Conservation (phyloP, 2,329 filamentous ascomycete genomes). For the Chaetomium sp. region DNA sequence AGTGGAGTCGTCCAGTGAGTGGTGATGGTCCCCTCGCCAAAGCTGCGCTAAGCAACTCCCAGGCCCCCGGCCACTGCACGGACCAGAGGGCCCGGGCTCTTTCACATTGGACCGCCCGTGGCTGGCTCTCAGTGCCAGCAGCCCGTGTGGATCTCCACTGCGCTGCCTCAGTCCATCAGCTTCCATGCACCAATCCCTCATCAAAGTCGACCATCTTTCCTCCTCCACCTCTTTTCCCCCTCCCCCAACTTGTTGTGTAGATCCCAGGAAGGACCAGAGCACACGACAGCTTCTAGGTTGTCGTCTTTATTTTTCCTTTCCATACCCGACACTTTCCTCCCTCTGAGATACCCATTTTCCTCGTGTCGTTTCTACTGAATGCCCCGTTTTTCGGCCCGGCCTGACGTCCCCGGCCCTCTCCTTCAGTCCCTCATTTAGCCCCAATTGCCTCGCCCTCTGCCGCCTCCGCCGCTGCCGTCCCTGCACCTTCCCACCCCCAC, state of each 20-base stretch:
- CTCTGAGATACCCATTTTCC: conserved; percentile 49
- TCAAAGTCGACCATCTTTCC: conserved; percentile 28
- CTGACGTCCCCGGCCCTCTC: conserved; percentile 33
- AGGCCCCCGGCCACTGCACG: conserved; percentile 23
- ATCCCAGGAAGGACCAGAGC: conserved; percentile 36
- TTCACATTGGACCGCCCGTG: conserved; percentile 21
- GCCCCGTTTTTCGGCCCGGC: conserved; percentile 28
- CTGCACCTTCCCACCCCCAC: conserved; percentile 5
- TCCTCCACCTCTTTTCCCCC: conserved; percentile 35
- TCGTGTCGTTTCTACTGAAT: conserved; percentile 40
- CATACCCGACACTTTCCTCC: conserved; percentile 19
- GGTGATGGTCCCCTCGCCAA: background rate
- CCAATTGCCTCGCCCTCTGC: conserved; percentile 29
- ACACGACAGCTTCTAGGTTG: conserved; percentile 35
- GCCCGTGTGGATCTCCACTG: conserved; percentile 18
- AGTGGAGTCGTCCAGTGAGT: background rate
- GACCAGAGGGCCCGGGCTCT: conserved; percentile 30
- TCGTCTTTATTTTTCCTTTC: conserved; percentile 33
- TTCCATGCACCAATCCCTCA: conserved; percentile 35
- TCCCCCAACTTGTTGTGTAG: conserved; percentile 36
- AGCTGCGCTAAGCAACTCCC: conserved; percentile 2
- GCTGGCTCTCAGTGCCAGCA: conserved; percentile 8
- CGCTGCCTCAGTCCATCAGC: conserved; percentile 29
- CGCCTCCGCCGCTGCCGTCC: conserved; percentile 22
- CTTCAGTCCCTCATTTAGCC: conserved; percentile 35